Base-by-base conservation (phyloP, 2,329 filamentous ascomycete genomes). In the Cyphellophora attinorum region DNA sequence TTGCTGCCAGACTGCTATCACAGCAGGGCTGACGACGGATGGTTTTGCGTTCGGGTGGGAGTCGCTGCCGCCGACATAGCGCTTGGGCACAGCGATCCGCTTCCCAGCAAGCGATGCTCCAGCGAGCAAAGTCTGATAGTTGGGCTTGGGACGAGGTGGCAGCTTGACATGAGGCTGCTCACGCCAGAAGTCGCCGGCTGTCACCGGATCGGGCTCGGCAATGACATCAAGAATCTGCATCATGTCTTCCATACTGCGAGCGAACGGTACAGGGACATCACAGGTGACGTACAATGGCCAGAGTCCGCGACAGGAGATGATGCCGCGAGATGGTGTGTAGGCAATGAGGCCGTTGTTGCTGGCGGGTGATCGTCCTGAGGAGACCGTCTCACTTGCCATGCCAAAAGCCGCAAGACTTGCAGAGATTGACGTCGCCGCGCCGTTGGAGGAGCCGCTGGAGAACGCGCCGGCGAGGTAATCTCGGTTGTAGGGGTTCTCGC, bases 381-480 rank as follows among this genome's bases (percentile, higher is more conserved):
- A 69, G 1, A 75, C 67, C 0, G 71, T 71, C 48, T 76, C 72
- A 2, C 59, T 61, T 0, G 63, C 72, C 33, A 75, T 54, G 0
- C 67, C 70, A 39, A 76, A 74, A 0, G 58, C 60, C 5, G 62
- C 68, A 29, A 76, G 63, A 16, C 58, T 66, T 0, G 68, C 55
- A 1, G 70, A 57, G 0, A 67, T 67, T 0, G 70, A 62, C 0
- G 64, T 65, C 0, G 60, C 72, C 1, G 65, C 66, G 1, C 72
- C 71, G 39, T 74, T 73, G 0, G 71, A 75, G 0, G 70, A 75
- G 0, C 72, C 72, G 0, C 70, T 74, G 0, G 64, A 67, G 44
- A 67, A 74, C 0, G 69, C 70, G 3, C 68, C 69, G 0, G 70
- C 61, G 3, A 72, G 53, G 33, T 68, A 76, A 1, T 64, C 55